phyloP scores from a whole-genome alignment of 441 rosid species.

The Populus hybrid region DNA sequence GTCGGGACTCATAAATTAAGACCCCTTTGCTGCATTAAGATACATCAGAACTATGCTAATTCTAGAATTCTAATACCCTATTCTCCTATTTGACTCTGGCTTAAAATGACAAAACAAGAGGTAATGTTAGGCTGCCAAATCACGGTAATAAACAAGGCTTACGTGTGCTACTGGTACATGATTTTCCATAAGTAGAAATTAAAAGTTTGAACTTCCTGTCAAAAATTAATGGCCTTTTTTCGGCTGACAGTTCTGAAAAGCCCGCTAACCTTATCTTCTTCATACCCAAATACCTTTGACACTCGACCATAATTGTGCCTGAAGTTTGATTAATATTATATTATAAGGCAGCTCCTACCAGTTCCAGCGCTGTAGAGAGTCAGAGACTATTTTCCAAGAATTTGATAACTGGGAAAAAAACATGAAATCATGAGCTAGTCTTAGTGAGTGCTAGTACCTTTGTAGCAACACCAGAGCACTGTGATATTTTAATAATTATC shows the following conservation, averaged over 20 bases:
- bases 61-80: neutral
- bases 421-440: neutral
- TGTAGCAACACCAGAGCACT: neutral
- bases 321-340: neutral
- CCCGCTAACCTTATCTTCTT: neutral
- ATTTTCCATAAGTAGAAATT: neutral
- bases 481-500: neutral
- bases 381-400: neutral
- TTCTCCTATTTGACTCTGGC: neutral
- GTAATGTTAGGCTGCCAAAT: constrained; percentile 9
- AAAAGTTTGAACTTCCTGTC: neutral
- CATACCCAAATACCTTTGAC: neutral
- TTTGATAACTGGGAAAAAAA: neutral
- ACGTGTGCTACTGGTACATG: neutral
- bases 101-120: neutral
- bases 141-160: neutral
- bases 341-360: neutral
- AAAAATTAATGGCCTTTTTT: neutral
- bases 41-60: neutral
- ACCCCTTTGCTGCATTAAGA: neutral
- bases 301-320: neutral
- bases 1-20: neutral
- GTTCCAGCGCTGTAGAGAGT: neutral
- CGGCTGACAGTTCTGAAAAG: neutral
- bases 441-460: neutral